phyloP scores from a whole-genome alignment of 1,284 basidiomycete species.

The Wallemia mellicola region DNA sequence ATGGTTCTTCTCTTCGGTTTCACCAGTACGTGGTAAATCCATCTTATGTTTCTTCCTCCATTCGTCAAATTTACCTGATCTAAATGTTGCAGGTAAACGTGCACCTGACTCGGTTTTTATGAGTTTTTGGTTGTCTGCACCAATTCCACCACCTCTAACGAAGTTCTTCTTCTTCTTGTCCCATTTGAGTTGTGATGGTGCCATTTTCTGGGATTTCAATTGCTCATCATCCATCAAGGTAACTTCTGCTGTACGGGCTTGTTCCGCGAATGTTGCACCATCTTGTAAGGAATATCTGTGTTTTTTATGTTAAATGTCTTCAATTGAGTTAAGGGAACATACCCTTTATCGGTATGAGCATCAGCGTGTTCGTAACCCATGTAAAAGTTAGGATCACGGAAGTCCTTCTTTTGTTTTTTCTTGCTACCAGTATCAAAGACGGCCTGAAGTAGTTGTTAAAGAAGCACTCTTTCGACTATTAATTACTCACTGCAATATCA shows the following conservation, averaged over 20 bases:
- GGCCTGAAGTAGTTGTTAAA: constrained; percentile 21
- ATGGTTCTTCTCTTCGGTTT: constrained; percentile 28
- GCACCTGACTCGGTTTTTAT: constrained; percentile 78
- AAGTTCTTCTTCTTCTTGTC: constrained; percentile 95
- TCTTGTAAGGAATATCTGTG: constrained; percentile 54
- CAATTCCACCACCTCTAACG: constrained; percentile 47
- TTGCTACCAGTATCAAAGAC: constrained; percentile 35
- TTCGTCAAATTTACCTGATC: constrained; percentile 74
- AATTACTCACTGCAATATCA: constrained; percentile 21
- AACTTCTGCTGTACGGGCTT: constrained; percentile 48
- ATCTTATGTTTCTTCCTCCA: constrained; percentile 57
- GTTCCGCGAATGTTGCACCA: constrained; percentile 52
- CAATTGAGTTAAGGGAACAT: constrained; percentile 8
- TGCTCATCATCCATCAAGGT: constrained; percentile 62
- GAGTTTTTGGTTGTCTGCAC: constrained; percentile 79
- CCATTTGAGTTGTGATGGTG: constrained; percentile 41
- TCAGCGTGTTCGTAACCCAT: constrained; percentile 71
- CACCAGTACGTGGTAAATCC: constrained; percentile 47
- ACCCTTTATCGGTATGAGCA: constrained; percentile 66
- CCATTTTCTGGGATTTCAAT: constrained; percentile 29
- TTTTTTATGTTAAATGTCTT: not conserved
- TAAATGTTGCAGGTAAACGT: constrained; percentile 72
- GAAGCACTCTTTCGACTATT: not conserved
- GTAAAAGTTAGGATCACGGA: constrained; percentile 61
- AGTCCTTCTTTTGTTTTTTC: constrained; percentile 21